phyloP scores from a whole-genome alignment of 108 stramenopile species.

The Pseudonitzschia pungens region DNA sequence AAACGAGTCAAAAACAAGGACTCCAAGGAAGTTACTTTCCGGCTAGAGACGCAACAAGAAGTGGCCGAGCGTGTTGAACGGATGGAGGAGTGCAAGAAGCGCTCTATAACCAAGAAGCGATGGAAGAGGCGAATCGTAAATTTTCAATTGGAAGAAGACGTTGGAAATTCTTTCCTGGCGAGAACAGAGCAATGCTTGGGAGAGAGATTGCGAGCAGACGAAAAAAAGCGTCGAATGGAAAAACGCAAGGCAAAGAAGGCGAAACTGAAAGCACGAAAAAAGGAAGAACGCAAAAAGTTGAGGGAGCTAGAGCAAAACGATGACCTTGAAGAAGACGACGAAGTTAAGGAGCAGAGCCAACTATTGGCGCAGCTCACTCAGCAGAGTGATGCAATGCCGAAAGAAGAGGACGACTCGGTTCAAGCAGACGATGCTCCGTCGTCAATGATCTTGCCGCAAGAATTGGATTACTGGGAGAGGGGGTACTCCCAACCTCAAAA shows the following conservation, averaged over 20 bases:
- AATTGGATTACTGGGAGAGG: conserved; percentile 35
- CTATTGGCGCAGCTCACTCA: conserved; percentile 29
- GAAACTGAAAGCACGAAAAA: not conserved
- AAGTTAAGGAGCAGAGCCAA: conserved; percentile 31
- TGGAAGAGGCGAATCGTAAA: conserved; percentile 35
- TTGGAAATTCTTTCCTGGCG: conserved; percentile 18
- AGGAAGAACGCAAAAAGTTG: not conserved
- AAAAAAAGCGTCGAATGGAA: conserved; percentile 10
- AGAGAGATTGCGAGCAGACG: conserved; percentile 6
- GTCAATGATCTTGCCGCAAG: conserved; percentile 4
- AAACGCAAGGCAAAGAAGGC: conserved; percentile 9
- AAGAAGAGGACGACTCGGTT: not conserved
- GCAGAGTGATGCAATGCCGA: conserved; percentile 13
- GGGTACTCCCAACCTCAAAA: conserved; percentile 16
- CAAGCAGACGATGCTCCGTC: not conserved
- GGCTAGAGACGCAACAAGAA: conserved; percentile 30
- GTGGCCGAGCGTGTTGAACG: conserved; percentile 13
- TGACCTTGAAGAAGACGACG: conserved; percentile 30
- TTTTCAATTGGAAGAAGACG: conserved; percentile 34
- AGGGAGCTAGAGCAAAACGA: not conserved
- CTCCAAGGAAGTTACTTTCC: not conserved
- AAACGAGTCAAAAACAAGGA: not conserved
- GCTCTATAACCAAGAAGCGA: not conserved
- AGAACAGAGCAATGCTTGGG: conserved; percentile 15
- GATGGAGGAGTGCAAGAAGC: conserved; percentile 1